Evolutionary conservation across 2,329 filamentous ascomycete genomes (phyloP), one percentile per base, ranked within the genome.

Genomic region (Hypoxylon sp.): DNA sequence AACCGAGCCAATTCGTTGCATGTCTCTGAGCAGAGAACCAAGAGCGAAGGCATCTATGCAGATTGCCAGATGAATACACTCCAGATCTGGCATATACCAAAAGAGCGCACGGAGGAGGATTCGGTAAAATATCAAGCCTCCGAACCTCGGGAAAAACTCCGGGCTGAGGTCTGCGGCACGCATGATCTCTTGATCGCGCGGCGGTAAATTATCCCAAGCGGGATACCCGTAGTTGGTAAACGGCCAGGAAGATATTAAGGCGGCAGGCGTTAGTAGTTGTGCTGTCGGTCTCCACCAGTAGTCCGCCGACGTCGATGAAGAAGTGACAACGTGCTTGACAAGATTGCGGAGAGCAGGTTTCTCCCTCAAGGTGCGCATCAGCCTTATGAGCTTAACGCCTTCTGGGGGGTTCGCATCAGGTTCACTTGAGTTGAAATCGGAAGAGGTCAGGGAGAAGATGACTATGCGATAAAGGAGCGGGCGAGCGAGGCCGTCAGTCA

Each of bases 381-480:
- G 20, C 3, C 33, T 20, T n/a, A 58, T 23, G 7, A 58, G 23
- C 4, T 8, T 15, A n/a, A 9, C 18, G 9, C 15, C 7, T 23
- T 17, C 11, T n/a, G n/a, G n/a, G n/a, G n/a, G n/a, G n/a, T n/a
- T n/a, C n/a, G n/a, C n/a, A 10, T 21, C 26, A 5, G 5, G 6
- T 17, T 15, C 5, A 8, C n/a, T 3, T 5, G 9, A 17, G 4
- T 7, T 35, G n/a, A 10, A 8, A 7, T 8, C 5, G 3, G 29
- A 5, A 35, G 15, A 2, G 5, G 17, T 31, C 8, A 38, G n/a
- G 11, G 26, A 49, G 27, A 61, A 55, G 23, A 56, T 31, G 13
- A 63, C 15, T 2, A 35, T 63, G 26, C 48, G 29, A 40, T 63
- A 63, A 13, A 61, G 47, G 17, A 56, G 48, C n/a, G 54, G 50